Evolutionary conservation across 768 basidiomycete genomes (phyloP).

Genomic region (Mycena crocata): DNA sequence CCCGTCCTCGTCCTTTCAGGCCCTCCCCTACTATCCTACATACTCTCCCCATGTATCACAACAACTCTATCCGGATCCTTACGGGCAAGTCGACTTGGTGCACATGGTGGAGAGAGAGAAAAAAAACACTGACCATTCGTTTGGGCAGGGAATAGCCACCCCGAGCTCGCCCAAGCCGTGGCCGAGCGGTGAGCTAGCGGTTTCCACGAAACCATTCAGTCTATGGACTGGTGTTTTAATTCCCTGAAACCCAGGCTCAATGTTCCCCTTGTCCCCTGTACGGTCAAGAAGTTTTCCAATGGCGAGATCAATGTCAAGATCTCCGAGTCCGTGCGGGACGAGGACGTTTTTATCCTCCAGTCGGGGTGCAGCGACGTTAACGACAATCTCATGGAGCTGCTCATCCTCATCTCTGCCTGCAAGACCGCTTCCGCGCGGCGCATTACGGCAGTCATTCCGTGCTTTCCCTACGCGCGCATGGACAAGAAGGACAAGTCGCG

Average conservation of each 20-base stretch:
- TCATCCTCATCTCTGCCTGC: slow-evolving; percentile 98
- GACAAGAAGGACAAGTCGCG: slow-evolving; percentile 98
- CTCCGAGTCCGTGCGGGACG: slow-evolving; percentile 94
- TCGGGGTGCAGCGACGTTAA: slow-evolving; percentile 91
- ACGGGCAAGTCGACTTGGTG: slow-evolving; percentile 63
- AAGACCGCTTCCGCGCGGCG: slow-evolving; percentile 95
- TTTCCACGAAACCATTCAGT: slow-evolving; percentile 53
- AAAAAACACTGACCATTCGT: slow-evolving; percentile 9
- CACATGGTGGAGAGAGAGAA: too few relatives aligned
- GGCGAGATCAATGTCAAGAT: slow-evolving; percentile 97
- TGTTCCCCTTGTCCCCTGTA: slow-evolving; percentile 86
- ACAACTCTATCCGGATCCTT: slow-evolving; percentile 82
- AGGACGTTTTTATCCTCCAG: slow-evolving; percentile 99
- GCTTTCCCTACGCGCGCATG: slow-evolving; percentile 96
- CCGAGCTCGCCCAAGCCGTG: slow-evolving; percentile 94
- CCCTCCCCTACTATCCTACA: slow-evolving; percentile 13
- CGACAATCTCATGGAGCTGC: slow-evolving; percentile 98
- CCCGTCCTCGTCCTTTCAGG: slow-evolving; percentile 13
- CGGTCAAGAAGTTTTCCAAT: slow-evolving; percentile 91
- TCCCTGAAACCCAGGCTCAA: slow-evolving; percentile 76
- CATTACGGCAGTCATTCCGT: slow-evolving; percentile 97
- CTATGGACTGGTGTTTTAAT: slow-evolving; percentile 64
- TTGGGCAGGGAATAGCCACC: slow-evolving; percentile 91
- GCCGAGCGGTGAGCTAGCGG: slow-evolving; percentile 93
- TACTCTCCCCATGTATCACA: slow-evolving; percentile 72